Base-by-base conservation (phyloP, 192 early-diverging fungal species). In the Rhizoclosmatium sp. region DNA sequence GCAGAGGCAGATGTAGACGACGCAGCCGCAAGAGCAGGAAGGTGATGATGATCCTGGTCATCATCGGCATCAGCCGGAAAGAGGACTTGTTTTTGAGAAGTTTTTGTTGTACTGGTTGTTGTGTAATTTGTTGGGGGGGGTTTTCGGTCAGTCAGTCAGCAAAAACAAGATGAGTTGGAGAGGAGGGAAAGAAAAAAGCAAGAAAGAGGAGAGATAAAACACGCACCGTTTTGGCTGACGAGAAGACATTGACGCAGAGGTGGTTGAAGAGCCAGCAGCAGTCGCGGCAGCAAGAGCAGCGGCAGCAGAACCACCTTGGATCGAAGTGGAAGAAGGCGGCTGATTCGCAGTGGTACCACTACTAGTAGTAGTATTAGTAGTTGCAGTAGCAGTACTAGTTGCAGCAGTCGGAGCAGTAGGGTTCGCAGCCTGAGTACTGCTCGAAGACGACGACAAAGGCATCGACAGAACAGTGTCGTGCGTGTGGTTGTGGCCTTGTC, bases 91-190 rank as follows among this genome's bases (percentile, higher is more conserved):
- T 95, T 95, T 80, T 94, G 94, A 65, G 92, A 92, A n/a, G 91
- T 94, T 82, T 95, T 95, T 59, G 94, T 93, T 19, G 94, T 95
- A 69, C 94, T 89, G 83, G 89, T 92, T 92, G 41, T 91, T 89
- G 44, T 90, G 88, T 84, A 92, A 91, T 45, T 84, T 58, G 69
- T 89, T 92, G 47, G 81, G 23, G 54, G 54, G n/a, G 42, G 44
- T 71, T 31, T 80, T 23, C 3, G 39, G 14, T 71, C 40, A 64
- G 14, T 23, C 39, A 65, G 47, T 10, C 31, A 31, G 64, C 10
- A 58, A 16, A 58, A 58, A n/a, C 14, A 58, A n/a, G 21, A 58
- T 16, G 14, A n/a, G 21, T 58, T 58, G 21, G 62, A 10, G 9
- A 65, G 10, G 62, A 65, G 19, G 9, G 39, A 23, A n/a, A 10